These are phyloP conservation scores for Ganoderma resinaceum DNA, from an alignment of 1,284 basidiomycete species.

Conservation along the genomic window DNA sequence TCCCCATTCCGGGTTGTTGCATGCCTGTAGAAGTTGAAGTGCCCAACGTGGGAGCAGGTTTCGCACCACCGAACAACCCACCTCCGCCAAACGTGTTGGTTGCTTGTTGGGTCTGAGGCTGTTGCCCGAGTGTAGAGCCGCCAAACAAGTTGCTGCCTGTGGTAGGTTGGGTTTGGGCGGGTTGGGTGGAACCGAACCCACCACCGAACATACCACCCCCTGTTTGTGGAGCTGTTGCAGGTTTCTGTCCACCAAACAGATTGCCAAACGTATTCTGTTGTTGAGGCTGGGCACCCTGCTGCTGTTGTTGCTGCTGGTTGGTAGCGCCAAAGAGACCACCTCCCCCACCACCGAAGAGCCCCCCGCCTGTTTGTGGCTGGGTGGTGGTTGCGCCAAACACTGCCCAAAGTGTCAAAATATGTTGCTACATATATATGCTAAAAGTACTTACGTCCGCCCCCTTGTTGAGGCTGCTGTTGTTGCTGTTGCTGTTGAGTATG, in stretches of 20 bases:
- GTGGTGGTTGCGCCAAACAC: slow-evolving; percentile 36
- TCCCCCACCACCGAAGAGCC: slow-evolving; percentile 29
- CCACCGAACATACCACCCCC: slow-evolving; percentile 54
- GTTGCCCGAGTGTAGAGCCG: slow-evolving; percentile 49
- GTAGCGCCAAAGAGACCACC: slow-evolving; percentile 50
- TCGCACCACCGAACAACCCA: slow-evolving; percentile 49
- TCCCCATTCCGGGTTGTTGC: slow-evolving; percentile 45
- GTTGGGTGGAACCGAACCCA: slow-evolving; percentile 39
- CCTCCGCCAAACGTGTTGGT: slow-evolving; percentile 44
- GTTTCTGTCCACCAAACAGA: slow-evolving; percentile 41
- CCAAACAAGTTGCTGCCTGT: slow-evolving; percentile 49
- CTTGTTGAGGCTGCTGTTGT: slow-evolving; percentile 22
- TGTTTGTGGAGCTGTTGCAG: slow-evolving; percentile 35
- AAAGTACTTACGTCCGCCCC: slow-evolving; percentile 31
- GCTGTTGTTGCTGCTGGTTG: slow-evolving; percentile 14
- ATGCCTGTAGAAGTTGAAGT: slow-evolving; percentile 48
- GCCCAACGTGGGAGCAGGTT: slow-evolving; percentile 45
- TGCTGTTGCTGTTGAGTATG: slow-evolving; percentile 26
- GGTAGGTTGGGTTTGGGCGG: slow-evolving; percentile 40
- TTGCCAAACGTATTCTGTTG: slow-evolving; percentile 41
- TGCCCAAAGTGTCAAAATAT: slow-evolving; percentile 7
- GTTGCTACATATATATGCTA: background rate
- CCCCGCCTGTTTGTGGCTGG: slow-evolving; percentile 29
- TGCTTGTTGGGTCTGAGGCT: slow-evolving; percentile 40
- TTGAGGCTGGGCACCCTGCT: slow-evolving; percentile 28